These are phyloP conservation scores for Lyophyllum shimeji DNA, from an alignment of 768 basidiomycete species.

Conservation along the genomic window DNA sequence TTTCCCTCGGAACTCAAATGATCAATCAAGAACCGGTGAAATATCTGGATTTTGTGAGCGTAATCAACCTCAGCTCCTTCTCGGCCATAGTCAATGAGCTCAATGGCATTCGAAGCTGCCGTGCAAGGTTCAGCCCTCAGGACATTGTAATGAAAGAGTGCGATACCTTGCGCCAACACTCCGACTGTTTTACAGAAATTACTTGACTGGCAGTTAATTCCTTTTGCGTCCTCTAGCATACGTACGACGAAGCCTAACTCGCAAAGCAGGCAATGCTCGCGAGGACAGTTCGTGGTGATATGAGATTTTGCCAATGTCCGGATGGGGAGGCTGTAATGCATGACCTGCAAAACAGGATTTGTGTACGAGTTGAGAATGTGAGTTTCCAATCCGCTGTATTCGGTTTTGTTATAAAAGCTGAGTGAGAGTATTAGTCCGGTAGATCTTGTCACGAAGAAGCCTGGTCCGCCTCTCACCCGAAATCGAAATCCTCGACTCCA, in stretches of 20 bases:
- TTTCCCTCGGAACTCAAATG: conserved; percentile 78
- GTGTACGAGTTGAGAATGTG: conserved; percentile 98
- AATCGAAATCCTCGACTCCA: conserved; percentile 98
- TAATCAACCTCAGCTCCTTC: conserved; percentile 77
- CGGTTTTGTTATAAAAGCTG: conserved; percentile 93
- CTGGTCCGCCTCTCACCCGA: conserved; percentile 58
- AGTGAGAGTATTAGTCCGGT: neutral
- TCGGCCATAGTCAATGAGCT: conserved; percentile 85
- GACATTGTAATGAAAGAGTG: conserved; percentile 6
- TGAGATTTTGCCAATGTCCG: conserved; percentile 87
- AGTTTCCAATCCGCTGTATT: conserved; percentile 90
- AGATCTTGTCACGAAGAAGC: neutral
- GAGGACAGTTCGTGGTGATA: conserved; percentile 81
- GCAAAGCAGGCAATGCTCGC: conserved; percentile 92
- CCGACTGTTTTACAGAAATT: conserved; percentile 97
- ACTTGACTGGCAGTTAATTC: conserved; percentile 93
- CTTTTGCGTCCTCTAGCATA: conserved; percentile 94
- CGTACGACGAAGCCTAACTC: conserved; percentile 92
- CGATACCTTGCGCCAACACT: conserved; percentile 77
- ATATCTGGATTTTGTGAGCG: conserved; percentile 87
- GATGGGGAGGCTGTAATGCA: conserved; percentile 82
- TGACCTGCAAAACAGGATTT: conserved; percentile 85
- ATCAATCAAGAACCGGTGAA: conserved; percentile 92
- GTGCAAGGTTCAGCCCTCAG: neutral
- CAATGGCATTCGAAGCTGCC: conserved; percentile 73